phyloP scores from a whole-genome alignment of 305 asterid genomes.

The Plantago coronopus region DNA sequence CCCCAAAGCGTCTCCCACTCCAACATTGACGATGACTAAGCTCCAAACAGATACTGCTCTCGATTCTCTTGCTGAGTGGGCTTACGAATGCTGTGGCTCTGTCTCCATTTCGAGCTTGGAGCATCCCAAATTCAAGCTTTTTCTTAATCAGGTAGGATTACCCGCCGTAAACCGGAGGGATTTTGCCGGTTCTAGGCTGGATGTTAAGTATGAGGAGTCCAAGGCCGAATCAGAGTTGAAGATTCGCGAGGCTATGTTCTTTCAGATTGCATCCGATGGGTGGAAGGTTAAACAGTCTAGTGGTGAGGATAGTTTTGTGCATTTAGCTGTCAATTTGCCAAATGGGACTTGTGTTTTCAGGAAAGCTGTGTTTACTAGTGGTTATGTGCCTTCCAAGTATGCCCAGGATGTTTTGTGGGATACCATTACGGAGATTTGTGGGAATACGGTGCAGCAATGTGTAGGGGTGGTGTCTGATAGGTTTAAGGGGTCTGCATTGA shows the following conservation, averaged over 20 bases:
- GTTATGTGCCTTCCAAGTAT: slow-evolving; percentile 54
- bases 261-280: slow-evolving; percentile 79
- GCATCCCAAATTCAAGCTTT: slow-evolving; percentile 82
- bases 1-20: slow-evolving; percentile 44
- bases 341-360: slow-evolving; percentile 78
- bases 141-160: slow-evolving; percentile 70
- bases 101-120: slow-evolving; percentile 72
- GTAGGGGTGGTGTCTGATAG: slow-evolving; percentile 89
- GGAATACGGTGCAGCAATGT: slow-evolving; percentile 59
- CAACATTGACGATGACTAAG: slow-evolving; percentile 49
- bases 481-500: slow-evolving; percentile 73
- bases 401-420: slow-evolving; percentile 88
- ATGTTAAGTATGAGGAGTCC: slow-evolving; percentile 56
- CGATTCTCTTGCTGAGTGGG: slow-evolving; percentile 78
- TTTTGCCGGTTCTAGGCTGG: slow-evolving; percentile 51
- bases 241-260: slow-evolving; percentile 90
- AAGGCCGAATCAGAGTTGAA: slow-evolving; percentile 71
- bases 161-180: slow-evolving; percentile 61
- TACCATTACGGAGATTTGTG: slow-evolving; percentile 61
- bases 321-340: slow-evolving; percentile 76
- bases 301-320: slow-evolving; percentile 54
- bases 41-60: slow-evolving; percentile 66
- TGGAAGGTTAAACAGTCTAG: slow-evolving; percentile 53
- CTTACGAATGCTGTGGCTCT: slow-evolving; percentile 81
- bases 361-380: slow-evolving; percentile 56